Base-by-base conservation (phyloP, 2,329 filamentous ascomycete genomes). In the Colletotrichum agaves region DNA sequence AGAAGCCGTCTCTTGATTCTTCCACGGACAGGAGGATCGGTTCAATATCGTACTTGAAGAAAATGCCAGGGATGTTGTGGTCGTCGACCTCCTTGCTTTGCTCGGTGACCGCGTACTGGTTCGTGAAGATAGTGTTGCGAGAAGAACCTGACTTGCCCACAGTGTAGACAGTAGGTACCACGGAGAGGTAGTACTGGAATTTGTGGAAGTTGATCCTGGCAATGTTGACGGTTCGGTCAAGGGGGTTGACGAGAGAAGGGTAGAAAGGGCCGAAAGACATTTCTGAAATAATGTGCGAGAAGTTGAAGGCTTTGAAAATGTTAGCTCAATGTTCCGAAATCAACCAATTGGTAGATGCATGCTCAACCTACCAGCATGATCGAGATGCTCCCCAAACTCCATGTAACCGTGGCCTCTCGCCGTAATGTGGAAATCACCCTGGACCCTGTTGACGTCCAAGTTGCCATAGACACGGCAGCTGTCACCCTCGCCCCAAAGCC, bases 31-130 rank as follows among this genome's bases (percentile, higher is more conserved):
- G 84, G 78, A 96, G 83, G 74, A 99, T 94, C 1, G 96, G 96
- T 84, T 99, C 96, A 73, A 99, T 98, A 78, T 98, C 95, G 81
- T 97, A 99, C 83, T 98, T 99, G 87, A 99, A 93, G 78, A 98
- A 99, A 70, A 99, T 89, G 35, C 96, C 96, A 0, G 96, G 96
- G 1, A 98, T 88, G 66, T 83, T 82, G 73, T 84, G 89, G 74
- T 97, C 91, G 61, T 85, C 83, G 46, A 97, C 86, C 39, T 84
- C 81, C 74, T 90, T 88, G 73, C 87, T 91, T 83, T 98, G 94
- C 76, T 94, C 93, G 0, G 94, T 98, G 0, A 97, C 96, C 68
- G 95, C 96, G 83, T 99, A 99, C 80, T 99, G 96, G 84, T 99
- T 99, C 15, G 96, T 98, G 79, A 91, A 88, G 76, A 99, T 89